Evolutionary conservation across 108 stramenopile species (phyloP), one percentile per base, ranked within the genome.

Genomic region (Poteriospumella lacustris): DNA sequence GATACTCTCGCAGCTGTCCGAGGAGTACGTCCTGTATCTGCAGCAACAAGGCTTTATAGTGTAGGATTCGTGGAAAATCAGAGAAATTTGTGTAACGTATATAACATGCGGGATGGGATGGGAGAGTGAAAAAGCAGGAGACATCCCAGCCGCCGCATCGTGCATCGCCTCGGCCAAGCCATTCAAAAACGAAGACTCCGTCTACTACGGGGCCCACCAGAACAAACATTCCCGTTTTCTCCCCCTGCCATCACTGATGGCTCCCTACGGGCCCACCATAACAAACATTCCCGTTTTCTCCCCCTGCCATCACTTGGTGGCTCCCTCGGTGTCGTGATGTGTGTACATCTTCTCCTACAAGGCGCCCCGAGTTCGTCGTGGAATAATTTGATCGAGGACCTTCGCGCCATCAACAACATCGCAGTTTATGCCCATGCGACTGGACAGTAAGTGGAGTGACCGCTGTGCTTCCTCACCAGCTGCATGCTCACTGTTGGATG

Each of bases 271-370:
- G 92, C 92, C 12, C 84, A 89, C 58, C 93, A 93, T 83, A 96
- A 99, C 80, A 76, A 91, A 39, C n/a, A n/a, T 97, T 99, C 76
- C 99, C 99, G 19, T 91, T 99, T 0, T 98, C 96, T 79, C 97
- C 96, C 83, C 99, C 99, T 0, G 99, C 99, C 1, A 72, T 99
- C 59, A 99, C 99, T 26, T n/a, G n/a, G n/a, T 85, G 99, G 99
- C 19, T 93, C 92, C 59, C 79, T 99, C 47, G 99, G 99, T 3
- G 99, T 97, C 79, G 97, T 99, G 99, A 81, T n/a, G n/a, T n/a
- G n/a, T 99, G 1, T 99, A 96, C 85, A 97, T 99, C 76, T 95
- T 94, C 83, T 92, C 92, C 42, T 99, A 99, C 91, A 99, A 97
- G n/a, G 88, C 89, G 94, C 0, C 89, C 90, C 26, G 43, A 95